Percentiles rank a stretch among this genome's conserved stretches.
phyloP scores from a whole-genome alignment of 192 early-diverging fungal genomes.

The Diversispora eburnea region DNA sequence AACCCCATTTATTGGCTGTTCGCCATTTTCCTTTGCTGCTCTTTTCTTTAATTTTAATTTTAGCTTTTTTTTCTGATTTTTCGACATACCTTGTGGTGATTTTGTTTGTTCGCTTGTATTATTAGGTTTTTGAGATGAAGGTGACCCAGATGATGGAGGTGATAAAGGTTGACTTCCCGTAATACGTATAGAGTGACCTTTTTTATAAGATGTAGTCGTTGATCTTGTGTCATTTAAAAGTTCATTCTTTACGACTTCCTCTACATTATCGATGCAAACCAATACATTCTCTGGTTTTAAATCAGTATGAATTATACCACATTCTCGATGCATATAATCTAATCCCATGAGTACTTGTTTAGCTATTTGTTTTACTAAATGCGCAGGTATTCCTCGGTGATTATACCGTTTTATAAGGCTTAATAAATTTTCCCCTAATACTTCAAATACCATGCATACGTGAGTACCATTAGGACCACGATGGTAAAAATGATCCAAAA shows the following conservation, averaged over 20 bases:
- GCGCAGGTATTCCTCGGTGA: conserved; percentile 78
- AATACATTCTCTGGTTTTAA: conserved; percentile 97
- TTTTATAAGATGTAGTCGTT: background rate
- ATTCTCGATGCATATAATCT: conserved; percentile 91
- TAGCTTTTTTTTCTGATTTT: conserved; percentile 55
- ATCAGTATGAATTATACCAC: conserved; percentile 97
- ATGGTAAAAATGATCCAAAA: conserved; percentile 91
- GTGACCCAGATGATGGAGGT: conserved; percentile 14
- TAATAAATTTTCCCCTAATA: conserved; percentile 91
- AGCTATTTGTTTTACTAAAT: conserved; percentile 85
- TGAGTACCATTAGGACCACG: conserved; percentile 86
- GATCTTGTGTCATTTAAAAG: conserved; percentile 11
- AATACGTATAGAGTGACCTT: conserved; percentile 1
- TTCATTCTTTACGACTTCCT: conserved; percentile 61
- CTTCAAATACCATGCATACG: conserved; percentile 97
- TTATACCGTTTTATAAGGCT: conserved; percentile 81
- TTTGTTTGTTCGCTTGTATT: background rate
- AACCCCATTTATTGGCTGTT: conserved; percentile 23
- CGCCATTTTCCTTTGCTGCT: conserved; percentile 27
- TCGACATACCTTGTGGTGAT: conserved; percentile 37
- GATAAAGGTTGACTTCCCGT: conserved; percentile 24
- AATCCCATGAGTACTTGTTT: conserved; percentile 88
- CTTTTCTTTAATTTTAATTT: conserved; percentile 44
- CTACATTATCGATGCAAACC: conserved; percentile 86
- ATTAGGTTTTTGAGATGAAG: conserved; percentile 8